A percentile compares a stretch with the other conserved stretches of the same genome.
Conservation (phyloP, 2,329 filamentous ascomycete species). For the Pseudonectria foliicola region DNA sequence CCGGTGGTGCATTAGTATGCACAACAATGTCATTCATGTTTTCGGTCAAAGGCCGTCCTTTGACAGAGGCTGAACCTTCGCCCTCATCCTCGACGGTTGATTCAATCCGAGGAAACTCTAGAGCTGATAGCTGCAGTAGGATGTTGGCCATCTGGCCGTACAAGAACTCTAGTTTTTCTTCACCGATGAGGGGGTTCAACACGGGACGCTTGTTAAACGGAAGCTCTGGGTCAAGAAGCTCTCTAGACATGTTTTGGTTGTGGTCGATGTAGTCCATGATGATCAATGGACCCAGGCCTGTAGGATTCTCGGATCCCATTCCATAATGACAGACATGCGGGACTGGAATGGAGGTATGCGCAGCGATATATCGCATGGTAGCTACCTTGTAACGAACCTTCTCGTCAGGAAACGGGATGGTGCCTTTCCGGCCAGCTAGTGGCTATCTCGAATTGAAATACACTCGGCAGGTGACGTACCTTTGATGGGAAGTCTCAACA, state of each 20-base stretch:
- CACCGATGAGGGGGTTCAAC: conserved; percentile 27
- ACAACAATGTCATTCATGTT: conserved; percentile 33
- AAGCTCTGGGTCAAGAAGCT: conserved; percentile 20
- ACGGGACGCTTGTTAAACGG: conserved; percentile 19
- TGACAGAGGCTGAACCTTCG: conserved; percentile 18
- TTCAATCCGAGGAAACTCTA: conserved; percentile 31
- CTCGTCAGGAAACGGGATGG: conserved; percentile 26
- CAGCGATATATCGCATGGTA: conserved; percentile 26
- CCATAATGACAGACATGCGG: conserved; percentile 26
- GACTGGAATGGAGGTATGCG: conserved; percentile 28
- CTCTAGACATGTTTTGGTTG: conserved; percentile 20
- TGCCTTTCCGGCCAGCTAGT: conserved; percentile 7
- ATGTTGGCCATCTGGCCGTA: conserved; percentile 36
- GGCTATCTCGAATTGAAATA: neutral
- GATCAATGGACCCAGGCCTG: conserved; percentile 29
- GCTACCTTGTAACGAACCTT: conserved; percentile 30
- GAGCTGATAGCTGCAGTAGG: conserved; percentile 31
- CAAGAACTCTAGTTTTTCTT: conserved; percentile 25
- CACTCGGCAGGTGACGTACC: conserved; percentile 5
- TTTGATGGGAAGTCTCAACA: conserved; percentile 23
- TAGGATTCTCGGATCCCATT: conserved; percentile 24
- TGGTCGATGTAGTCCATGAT: conserved; percentile 31
- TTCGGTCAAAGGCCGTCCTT: conserved; percentile 27
- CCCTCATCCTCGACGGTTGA: conserved; percentile 24
- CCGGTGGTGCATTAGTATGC: conserved; percentile 13